These are phyloP conservation scores for Cryptococcus sp. DNA, from an alignment of 1,284 basidiomycete genomes.

Conservation along the genomic window DNA sequence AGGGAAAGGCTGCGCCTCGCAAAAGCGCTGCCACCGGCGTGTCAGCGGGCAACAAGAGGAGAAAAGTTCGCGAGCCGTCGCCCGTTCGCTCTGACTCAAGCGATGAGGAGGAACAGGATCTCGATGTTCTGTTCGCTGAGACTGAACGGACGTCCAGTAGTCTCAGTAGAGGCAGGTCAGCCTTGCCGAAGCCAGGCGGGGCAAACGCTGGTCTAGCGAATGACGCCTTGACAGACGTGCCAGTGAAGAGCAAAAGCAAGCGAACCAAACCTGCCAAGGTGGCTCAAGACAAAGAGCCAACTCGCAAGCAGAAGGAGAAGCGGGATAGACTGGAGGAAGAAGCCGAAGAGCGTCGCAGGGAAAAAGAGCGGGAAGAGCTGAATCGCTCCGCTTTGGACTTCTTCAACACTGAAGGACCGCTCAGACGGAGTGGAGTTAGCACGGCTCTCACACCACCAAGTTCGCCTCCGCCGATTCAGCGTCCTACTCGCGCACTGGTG, in stretches of 20 bases:
- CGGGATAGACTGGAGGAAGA: conserved; percentile 9
- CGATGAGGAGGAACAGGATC: conserved; percentile 19
- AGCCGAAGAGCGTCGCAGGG: conserved; percentile 10
- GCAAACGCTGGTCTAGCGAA: neutral
- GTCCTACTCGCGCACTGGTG: neutral
- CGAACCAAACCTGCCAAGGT: neutral
- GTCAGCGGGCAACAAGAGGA: neutral
- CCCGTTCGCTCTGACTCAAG: conserved; percentile 14
- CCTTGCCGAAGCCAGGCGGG: neutral
- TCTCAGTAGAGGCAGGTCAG: neutral
- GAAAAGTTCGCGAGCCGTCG: conserved; percentile 9
- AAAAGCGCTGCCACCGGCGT: neutral
- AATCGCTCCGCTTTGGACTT: conserved; percentile 38
- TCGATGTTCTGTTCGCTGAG: conserved; percentile 18
- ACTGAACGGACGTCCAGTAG: neutral
- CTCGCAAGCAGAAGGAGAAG: conserved; percentile 6
- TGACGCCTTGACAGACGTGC: neutral
- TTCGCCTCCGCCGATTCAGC: conserved; percentile 12
- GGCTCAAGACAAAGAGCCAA: neutral
- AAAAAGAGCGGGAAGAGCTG: conserved; percentile 14
- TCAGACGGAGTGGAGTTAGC: conserved; percentile 18
- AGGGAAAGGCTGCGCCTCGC: conserved; percentile 3
- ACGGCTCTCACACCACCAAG: conserved; percentile 20
- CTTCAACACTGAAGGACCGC: conserved; percentile 34
- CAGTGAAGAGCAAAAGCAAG: neutral